Conservation (phyloP, 2,329 filamentous ascomycete species). For the Pestalotiopsis sp. region DNA sequence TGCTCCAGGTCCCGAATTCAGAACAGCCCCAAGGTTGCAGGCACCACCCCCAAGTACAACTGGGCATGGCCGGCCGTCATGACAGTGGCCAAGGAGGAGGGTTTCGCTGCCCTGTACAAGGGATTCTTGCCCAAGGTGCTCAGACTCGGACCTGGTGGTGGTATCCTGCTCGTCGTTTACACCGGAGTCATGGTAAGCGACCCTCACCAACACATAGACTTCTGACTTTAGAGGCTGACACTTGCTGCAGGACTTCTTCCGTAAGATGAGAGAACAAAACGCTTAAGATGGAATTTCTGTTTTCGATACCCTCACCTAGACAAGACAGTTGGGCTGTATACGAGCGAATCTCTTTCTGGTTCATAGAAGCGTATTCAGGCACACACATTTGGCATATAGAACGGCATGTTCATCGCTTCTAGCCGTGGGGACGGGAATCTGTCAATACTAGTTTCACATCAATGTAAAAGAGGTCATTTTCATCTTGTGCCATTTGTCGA, state of each 20-base stretch:
- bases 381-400: not conserved
- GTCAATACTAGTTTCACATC: not conserved
- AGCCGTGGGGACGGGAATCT: not conserved
- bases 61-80: constrained; percentile 91
- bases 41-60: constrained; percentile 90
- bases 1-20: constrained; percentile 74
- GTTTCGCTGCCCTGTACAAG: constrained; percentile 91
- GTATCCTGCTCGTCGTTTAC: constrained; percentile 80
- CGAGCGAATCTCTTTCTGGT: not conserved
- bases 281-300: constrained; percentile 4
- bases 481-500: not conserved
- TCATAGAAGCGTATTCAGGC: not conserved
- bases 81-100: constrained; percentile 91
- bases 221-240: not conserved
- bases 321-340: not conserved
- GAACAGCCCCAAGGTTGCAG: constrained; percentile 84
- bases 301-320: constrained; percentile 11
- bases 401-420: not conserved
- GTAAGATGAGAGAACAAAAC: constrained; percentile 21
- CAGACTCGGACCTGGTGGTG: constrained; percentile 55
- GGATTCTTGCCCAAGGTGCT: constrained; percentile 96
- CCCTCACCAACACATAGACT: constrained; percentile 1
- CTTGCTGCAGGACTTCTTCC: constrained; percentile 24
- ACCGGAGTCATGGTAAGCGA: constrained; percentile 69
- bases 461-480: not conserved